These are phyloP conservation scores for Aspergillus asperescens DNA, from an alignment of 495 filamentous ascomycete genomes.

Conservation along the genomic window DNA sequence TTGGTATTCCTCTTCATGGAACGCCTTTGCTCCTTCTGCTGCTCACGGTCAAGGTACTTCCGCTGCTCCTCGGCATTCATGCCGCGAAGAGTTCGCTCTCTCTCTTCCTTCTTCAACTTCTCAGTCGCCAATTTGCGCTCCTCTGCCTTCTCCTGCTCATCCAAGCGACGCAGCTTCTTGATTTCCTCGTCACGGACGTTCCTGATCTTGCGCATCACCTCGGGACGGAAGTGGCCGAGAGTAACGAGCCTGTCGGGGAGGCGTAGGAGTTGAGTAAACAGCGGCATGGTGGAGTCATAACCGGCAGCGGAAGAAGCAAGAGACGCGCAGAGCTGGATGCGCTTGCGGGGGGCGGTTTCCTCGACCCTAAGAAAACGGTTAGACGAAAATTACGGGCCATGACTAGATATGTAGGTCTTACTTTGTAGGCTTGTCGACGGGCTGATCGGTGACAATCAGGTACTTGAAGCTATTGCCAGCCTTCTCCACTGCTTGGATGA, in stretches of 20 bases:
- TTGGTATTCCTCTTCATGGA: slow-evolving; percentile 63
- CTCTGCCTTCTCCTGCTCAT: slow-evolving; percentile 91
- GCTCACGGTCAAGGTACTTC: slow-evolving; percentile 89
- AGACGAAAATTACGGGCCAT: background rate
- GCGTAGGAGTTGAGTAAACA: slow-evolving; percentile 81
- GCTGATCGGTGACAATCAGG: slow-evolving; percentile 85
- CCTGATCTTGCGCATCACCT: slow-evolving; percentile 80
- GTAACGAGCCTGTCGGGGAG: slow-evolving; percentile 74
- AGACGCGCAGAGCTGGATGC: slow-evolving; percentile 67
- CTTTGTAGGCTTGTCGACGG: slow-evolving; percentile 83
- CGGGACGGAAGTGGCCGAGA: slow-evolving; percentile 76
- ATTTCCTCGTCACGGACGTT: slow-evolving; percentile 75
- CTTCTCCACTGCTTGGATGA: slow-evolving; percentile 72
- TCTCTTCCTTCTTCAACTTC: slow-evolving; percentile 84
- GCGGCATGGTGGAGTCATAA: slow-evolving; percentile 62
- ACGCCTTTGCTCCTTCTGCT: slow-evolving; percentile 72
- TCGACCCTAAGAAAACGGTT: slow-evolving; percentile 57
- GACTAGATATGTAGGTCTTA: slow-evolving; percentile 42
- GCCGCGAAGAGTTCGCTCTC: slow-evolving; percentile 74
- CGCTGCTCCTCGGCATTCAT: slow-evolving; percentile 92
- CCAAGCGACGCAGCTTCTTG: slow-evolving; percentile 69
- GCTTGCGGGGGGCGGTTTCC: slow-evolving; percentile 80
- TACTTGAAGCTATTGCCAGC: slow-evolving; percentile 83
- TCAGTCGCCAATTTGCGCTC: slow-evolving; percentile 74
- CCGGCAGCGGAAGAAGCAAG: slow-evolving; percentile 56